phyloP scores from a whole-genome alignment of 2,329 filamentous ascomycete species.

The Hymenoscyphus albidus region DNA sequence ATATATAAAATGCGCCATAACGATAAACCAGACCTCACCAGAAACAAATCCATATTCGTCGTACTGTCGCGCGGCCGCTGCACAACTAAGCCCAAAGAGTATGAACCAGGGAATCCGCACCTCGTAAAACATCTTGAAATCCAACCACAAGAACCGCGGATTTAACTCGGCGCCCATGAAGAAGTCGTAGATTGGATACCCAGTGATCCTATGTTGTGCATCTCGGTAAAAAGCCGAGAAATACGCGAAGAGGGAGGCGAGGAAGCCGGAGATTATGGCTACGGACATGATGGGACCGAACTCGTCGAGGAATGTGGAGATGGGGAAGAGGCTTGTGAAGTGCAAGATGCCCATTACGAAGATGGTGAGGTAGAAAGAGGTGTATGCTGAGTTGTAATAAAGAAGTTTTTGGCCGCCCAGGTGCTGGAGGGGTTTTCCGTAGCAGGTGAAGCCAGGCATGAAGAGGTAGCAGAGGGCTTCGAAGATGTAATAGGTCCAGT shows the following conservation, averaged over 20 bases:
- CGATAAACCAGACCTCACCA: slow-evolving; percentile 76
- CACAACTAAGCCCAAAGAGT: slow-evolving; percentile 72
- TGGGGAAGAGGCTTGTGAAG: slow-evolving; percentile 76
- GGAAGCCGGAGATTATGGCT: slow-evolving; percentile 86
- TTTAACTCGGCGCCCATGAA: slow-evolving; percentile 90
- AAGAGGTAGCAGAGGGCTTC: slow-evolving; percentile 79
- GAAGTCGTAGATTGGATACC: slow-evolving; percentile 76
- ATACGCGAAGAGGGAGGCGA: slow-evolving; percentile 81
- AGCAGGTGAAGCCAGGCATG: slow-evolving; percentile 81
- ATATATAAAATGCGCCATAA: slow-evolving; percentile 89
- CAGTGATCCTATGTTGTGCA: slow-evolving; percentile 88
- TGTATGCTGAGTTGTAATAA: slow-evolving; percentile 92
- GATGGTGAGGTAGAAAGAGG: slow-evolving; percentile 85
- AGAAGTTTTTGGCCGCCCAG: slow-evolving; percentile 78
- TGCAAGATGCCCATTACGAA: slow-evolving; percentile 68
- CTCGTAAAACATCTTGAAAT: slow-evolving; percentile 96
- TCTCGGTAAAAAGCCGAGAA: slow-evolving; percentile 77
- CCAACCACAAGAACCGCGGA: slow-evolving; percentile 77
- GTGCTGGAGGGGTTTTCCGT: slow-evolving; percentile 84
- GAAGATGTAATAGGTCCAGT: slow-evolving; percentile 89
- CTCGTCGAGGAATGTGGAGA: slow-evolving; percentile 91
- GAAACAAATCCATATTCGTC: slow-evolving; percentile 82
- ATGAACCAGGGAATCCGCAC: slow-evolving; percentile 92
- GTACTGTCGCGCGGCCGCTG: slow-evolving; percentile 75
- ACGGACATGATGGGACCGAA: slow-evolving; percentile 92